Base-by-base conservation (phyloP, 1,284 basidiomycete species). In the Heterobasidion irregulare region DNA sequence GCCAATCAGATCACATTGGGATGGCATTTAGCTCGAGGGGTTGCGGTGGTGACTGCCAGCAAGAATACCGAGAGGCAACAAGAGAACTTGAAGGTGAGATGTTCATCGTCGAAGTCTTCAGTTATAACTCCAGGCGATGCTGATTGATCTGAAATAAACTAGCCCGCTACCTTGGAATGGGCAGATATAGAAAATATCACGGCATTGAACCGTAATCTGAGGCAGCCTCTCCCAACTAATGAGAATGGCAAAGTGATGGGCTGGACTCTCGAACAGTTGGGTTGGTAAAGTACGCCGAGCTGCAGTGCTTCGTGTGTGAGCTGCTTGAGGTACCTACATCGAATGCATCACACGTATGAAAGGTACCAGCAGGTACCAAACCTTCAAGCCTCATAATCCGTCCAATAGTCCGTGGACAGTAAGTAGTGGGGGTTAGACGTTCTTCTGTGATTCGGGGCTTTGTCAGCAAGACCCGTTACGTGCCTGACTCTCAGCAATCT, bases 1-100 rank as follows among this genome's bases (percentile, higher is more conserved):
- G 67, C 75, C 0, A 69, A 67, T 2, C 75, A 78, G 60, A 60
- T 77, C 35, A 70, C 73, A 33, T 64, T 78, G 5, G 70, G 72
- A 1, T 79, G 77, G 75, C 76, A 78, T 58, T 50, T 76, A 32
- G 64, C 70, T 5, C 67, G 77, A 26, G 73, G 72, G 5, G 69
- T 70, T 9, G 61, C 66, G 18, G 67, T 68, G 9, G 65, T 75
- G 8, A 73, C 77, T 0, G 75, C 74, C 65, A 76, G 75, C 58
- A 66, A 68, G 10, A 69, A 75, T 55, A 62, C 63, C 26, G 66
- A 69, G 53, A 64, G 70, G 38, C 75, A 77, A 63, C 73, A 70
- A 61, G 74, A 75, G 54, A 78, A 78, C 54, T 52, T 76, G 51
- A 68, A 65, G 6, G 75, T 76, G 56, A 49, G 71, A 64, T 19